These are phyloP conservation scores for Melastoma candidum DNA, from an alignment of 441 rosid species.

Conservation along the genomic window DNA sequence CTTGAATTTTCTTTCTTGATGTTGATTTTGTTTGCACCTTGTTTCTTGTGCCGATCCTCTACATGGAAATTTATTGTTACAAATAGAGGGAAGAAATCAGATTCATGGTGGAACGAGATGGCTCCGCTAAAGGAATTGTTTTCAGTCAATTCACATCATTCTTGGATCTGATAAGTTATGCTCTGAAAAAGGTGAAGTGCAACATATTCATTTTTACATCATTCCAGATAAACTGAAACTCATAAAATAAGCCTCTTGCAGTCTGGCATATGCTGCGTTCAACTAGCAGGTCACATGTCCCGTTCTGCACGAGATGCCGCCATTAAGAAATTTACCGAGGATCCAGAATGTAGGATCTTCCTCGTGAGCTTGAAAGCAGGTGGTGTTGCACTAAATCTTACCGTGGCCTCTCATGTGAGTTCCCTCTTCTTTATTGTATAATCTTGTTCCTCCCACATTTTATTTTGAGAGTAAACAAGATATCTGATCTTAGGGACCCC, in stretches of 20 bases:
- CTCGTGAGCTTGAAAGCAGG: conserved; percentile 96
- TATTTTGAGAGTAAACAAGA: no score
- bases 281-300: conserved; percentile 87
- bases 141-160: conserved; percentile 98
- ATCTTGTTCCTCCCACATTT: no score
- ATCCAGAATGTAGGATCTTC: conserved; percentile 84
- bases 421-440: conserved; percentile 4
- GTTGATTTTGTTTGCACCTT: background rate
- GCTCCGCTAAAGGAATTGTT: conserved; percentile 94
- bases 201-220: background rate
- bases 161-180: conserved; percentile 84
- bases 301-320: conserved; percentile 73
- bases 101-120: conserved; percentile 91
- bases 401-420: conserved; percentile 92
- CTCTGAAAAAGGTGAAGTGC: conserved; percentile 56
- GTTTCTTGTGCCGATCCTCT: background rate
- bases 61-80: conserved; percentile 9
- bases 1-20: no score
- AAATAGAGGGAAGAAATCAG: conserved; percentile 93
- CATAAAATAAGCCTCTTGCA: conserved; percentile 22
- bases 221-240: conserved; percentile 1
- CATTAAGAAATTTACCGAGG: conserved; percentile 73
- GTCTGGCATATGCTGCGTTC: conserved; percentile 80
- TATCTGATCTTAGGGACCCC: background rate
- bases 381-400: conserved; percentile 88